A percentile compares a stretch with the other conserved stretches of the same genome.
Conservation (phyloP, 768 basidiomycete species). For the Boletus vermiculosoides region DNA sequence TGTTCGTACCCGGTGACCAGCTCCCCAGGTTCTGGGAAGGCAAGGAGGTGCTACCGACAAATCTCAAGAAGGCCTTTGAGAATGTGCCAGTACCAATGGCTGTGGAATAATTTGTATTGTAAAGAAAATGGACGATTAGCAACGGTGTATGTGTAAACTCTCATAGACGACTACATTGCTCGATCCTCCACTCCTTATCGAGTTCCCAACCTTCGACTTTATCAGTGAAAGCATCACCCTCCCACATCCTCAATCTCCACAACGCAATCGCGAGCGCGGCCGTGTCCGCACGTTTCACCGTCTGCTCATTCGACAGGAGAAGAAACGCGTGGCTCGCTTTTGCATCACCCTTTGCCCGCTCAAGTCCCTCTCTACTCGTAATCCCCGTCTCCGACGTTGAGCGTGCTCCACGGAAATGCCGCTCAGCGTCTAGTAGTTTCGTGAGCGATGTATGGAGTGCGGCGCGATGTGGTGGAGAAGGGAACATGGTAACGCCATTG, state of each 20-base stretch:
- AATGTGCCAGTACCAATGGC: conserved; percentile 41
- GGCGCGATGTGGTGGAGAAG: conserved; percentile 57
- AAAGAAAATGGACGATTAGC: neutral
- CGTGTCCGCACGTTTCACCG: conserved; percentile 54
- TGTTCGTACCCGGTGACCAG: conserved; percentile 90
- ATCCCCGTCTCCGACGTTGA: neutral
- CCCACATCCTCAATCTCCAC: conserved; percentile 81
- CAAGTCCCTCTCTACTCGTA: neutral
- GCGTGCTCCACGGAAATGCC: conserved; percentile 21
- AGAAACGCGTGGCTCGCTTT: conserved; percentile 72
- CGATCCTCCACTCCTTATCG: conserved; percentile 26
- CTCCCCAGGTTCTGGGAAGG: conserved; percentile 92
- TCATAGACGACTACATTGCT: conserved; percentile 8
- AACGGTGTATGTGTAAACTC: neutral
- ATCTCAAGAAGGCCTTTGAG: conserved; percentile 21
- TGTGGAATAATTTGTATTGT: conserved; percentile 36
- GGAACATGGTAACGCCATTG: conserved; percentile 65
- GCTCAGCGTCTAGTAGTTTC: conserved; percentile 49
- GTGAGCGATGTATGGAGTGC: conserved; percentile 50
- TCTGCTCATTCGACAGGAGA: conserved; percentile 51
- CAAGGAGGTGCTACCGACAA: conserved; percentile 58
- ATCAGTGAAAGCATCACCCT: conserved; percentile 41
- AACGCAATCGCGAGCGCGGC: conserved; percentile 67
- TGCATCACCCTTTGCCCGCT: conserved; percentile 27
- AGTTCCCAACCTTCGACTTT: conserved; percentile 38